A percentile compares a stretch with the other conserved stretches of the same genome.
Evolutionary conservation across 1,139 yeast genomes (phyloP).

Genomic region (Candida dubliniensis): DNA sequence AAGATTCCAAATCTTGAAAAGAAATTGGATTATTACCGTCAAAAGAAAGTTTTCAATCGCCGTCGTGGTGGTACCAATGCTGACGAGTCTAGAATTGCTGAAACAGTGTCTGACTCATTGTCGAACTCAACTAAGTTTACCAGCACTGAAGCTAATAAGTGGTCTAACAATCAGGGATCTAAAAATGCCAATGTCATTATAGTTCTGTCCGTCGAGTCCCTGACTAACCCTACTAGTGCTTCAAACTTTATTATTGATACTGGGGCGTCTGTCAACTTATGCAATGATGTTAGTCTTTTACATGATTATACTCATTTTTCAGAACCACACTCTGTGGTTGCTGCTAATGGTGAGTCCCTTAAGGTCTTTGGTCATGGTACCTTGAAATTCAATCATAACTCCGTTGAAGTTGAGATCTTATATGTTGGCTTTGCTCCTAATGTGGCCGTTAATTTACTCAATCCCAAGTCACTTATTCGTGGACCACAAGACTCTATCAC

Average conservation of each 20-base stretch:
- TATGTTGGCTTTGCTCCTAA: not conserved
- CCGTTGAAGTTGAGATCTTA: not conserved
- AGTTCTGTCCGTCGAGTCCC: too few species aligned
- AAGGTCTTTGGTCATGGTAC: not conserved
- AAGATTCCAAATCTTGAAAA: not conserved
- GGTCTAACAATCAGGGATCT: too few species aligned
- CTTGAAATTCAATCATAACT: too few species aligned
- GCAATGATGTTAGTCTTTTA: not conserved
- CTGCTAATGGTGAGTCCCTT: not conserved
- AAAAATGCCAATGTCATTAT: too few species aligned
- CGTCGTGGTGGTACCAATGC: too few species aligned
- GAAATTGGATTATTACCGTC: not conserved
- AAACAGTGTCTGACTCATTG: too few species aligned
- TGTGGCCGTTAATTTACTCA: not conserved
- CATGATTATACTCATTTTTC: not conserved
- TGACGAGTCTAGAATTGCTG: too few species aligned
- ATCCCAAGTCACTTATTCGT: not conserved
- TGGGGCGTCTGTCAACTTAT: not conserved
- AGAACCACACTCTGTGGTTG: not conserved
- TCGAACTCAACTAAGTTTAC: too few species aligned
- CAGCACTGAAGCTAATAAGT: too few species aligned
- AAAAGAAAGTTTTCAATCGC: too few species aligned
- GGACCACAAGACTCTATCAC: not conserved
- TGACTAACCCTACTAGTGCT: too few species aligned
- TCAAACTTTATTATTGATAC: not conserved